These are phyloP conservation scores for Globisporangium cystogenes DNA, from an alignment of 352 stramenopile species.

Conservation along the genomic window DNA sequence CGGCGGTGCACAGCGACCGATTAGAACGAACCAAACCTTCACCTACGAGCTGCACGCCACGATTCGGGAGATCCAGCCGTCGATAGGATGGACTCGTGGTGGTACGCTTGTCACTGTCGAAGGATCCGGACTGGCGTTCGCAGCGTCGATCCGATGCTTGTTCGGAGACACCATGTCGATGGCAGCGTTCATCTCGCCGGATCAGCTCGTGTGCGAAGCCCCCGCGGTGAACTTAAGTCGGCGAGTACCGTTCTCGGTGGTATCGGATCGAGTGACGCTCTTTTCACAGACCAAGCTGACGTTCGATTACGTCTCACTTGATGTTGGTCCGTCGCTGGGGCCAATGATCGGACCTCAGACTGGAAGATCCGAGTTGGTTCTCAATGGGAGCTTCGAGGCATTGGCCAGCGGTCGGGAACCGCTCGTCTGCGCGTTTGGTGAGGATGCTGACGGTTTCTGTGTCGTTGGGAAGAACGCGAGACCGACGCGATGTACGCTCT, in stretches of 20 bases:
- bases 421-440: slow-evolving; percentile 32
- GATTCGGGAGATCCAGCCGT: slow-evolving; percentile 20
- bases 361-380: slow-evolving; percentile 23
- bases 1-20: not conserved
- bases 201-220: slow-evolving; percentile 23
- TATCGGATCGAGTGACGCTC: slow-evolving; percentile 11
- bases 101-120: slow-evolving; percentile 22
- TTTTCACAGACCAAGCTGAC: slow-evolving; percentile 6
- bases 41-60: slow-evolving; percentile 11
- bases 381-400: slow-evolving; percentile 24
- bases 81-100: slow-evolving; percentile 28
- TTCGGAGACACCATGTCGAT: slow-evolving; percentile 22
- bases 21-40: slow-evolving; percentile 8
- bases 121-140: slow-evolving; percentile 21
- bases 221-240: slow-evolving; percentile 12
- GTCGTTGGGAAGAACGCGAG: slow-evolving; percentile 10
- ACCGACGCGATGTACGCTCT: slow-evolving; percentile 5
- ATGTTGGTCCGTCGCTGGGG: slow-evolving; percentile 14
- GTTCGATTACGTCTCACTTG: slow-evolving; percentile 20
- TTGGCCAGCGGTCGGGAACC: not conserved
- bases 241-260: slow-evolving; percentile 13
- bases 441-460: slow-evolving; percentile 19
- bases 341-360: slow-evolving; percentile 17
- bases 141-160: slow-evolving; percentile 19
- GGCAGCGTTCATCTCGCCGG: slow-evolving; percentile 20